Conservation (phyloP, 768 basidiomycete species). For the Boletus fagicola region DNA sequence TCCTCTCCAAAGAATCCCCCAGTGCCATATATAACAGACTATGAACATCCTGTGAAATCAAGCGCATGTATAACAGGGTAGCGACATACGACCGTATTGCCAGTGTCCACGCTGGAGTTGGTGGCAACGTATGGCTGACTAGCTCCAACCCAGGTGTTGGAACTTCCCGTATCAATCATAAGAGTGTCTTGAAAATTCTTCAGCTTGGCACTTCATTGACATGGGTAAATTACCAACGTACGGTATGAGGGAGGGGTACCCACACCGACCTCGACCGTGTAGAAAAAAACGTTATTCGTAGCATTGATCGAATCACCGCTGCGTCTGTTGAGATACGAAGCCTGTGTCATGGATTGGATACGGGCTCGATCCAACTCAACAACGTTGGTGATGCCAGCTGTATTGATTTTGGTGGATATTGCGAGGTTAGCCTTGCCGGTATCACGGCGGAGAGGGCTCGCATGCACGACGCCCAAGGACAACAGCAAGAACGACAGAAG, state of each 20-base stretch:
- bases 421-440: constrained; percentile 16
- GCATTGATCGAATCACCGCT: constrained; percentile 2
- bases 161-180: constrained; percentile 33
- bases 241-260: constrained; percentile 26
- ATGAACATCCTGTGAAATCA: constrained; percentile 4
- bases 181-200: constrained; percentile 22
- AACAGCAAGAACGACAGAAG: constrained; percentile 11
- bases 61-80: background rate
- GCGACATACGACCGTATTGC: constrained; percentile 18
- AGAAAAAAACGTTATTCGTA: constrained; percentile 26
- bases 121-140: constrained; percentile 14
- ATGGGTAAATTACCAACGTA: constrained; percentile 8
- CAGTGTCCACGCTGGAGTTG: constrained; percentile 18
- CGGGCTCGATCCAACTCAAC: constrained; percentile 21
- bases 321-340: background rate
- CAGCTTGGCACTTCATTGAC: background rate
- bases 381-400: constrained; percentile 9
- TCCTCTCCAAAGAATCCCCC: constrained; percentile 15
- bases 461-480: constrained; percentile 4
- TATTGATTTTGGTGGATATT: constrained; percentile 14
- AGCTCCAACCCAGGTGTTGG: constrained; percentile 34
- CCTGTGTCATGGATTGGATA: constrained; percentile 3
- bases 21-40: constrained; percentile 1
- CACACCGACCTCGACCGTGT: constrained; percentile 29
- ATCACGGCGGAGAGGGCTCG: constrained; percentile 9